Conservation (phyloP, 345 rosid species). For the Salix purpurea region DNA sequence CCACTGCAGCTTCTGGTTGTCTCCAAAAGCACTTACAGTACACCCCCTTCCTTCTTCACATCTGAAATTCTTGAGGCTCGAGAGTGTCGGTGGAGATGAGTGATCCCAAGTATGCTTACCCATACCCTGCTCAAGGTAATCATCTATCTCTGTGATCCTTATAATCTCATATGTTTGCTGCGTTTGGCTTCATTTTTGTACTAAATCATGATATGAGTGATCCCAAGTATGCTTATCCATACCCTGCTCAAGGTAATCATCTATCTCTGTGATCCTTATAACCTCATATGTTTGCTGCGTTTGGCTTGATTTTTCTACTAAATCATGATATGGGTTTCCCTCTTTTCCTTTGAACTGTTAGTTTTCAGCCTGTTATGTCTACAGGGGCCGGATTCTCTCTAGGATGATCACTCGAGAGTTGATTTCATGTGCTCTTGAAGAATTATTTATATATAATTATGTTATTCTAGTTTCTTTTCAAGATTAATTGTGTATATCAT, state of each 20-base stretch:
- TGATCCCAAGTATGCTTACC: slow-evolving; percentile 32
- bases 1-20: not conserved
- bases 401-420: not conserved
- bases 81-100: slow-evolving; percentile 8
- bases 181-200: not conserved
- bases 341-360: not conserved
- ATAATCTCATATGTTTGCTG: not conserved
- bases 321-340: not conserved
- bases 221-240: slow-evolving; percentile 31
- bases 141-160: no score
- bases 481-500: not conserved
- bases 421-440: not conserved
- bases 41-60: not conserved
- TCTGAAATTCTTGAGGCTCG: not conserved
- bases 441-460: not conserved
- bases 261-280: no score
- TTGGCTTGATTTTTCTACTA: not conserved
- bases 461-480: not conserved
- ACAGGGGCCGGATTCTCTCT: not conserved
- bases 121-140: slow-evolving; percentile 32
- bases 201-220: not conserved
- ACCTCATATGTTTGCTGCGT: not conserved
- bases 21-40: not conserved
- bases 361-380: not conserved
- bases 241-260: slow-evolving; percentile 28